Evolutionary conservation across 148 eudicot genomes (phyloP).

Genomic region (Rhododendron ferrugineum): DNA sequence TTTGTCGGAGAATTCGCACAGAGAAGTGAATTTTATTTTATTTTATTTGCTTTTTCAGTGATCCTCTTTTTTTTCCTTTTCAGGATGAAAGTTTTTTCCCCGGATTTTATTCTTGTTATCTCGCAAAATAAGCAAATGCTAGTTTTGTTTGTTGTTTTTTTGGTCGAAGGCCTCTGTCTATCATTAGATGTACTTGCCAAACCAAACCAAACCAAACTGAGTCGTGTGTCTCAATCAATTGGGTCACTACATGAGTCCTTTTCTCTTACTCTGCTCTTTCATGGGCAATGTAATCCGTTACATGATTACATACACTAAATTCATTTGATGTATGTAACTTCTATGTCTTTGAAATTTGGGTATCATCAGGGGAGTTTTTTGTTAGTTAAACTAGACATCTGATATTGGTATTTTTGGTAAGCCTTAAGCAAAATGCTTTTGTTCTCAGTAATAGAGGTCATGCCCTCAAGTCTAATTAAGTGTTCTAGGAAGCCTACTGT

Average conservation of each 20-base stretch:
- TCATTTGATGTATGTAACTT: not conserved
- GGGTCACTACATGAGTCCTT: not conserved
- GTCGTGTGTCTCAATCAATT: not conserved
- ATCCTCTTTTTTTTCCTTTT: not conserved
- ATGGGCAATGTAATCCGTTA: not conserved
- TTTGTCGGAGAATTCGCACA: not conserved
- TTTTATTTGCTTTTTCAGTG: not conserved
- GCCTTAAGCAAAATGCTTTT: not conserved
- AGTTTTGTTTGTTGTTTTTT: not conserved
- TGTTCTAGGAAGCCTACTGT: not conserved
- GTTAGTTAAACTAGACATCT: not conserved
- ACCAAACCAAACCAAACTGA: not conserved
- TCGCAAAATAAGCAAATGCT: not conserved
- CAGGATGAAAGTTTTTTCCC: not conserved
- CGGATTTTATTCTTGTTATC: not conserved
- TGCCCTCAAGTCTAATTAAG: not conserved
- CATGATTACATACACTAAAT: not conserved
- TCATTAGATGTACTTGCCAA: not conserved
- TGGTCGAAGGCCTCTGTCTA: not conserved
- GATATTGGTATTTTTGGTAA: not conserved
- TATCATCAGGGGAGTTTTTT: not conserved
- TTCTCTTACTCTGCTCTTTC: not conserved
- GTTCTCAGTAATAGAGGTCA: not conserved
- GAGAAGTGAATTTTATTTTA: not conserved
- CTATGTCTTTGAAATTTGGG: not conserved